Conservation (phyloP, 2,329 filamentous ascomycete genomes). For the Claviceps paspali region DNA sequence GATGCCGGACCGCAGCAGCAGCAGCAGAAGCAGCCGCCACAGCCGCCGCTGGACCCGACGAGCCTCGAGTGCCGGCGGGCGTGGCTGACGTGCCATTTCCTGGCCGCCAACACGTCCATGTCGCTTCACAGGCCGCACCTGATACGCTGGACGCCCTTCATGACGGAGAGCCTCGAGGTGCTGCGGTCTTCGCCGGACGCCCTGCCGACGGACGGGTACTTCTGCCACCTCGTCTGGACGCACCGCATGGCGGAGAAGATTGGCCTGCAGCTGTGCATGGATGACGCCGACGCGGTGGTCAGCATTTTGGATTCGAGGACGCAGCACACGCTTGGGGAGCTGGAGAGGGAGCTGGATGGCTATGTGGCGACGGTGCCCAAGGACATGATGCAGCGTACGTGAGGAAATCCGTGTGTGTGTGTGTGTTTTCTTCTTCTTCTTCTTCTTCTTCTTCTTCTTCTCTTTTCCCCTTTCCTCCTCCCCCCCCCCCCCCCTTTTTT, state of each 20-base stretch:
- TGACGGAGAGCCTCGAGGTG: conserved; percentile 42
- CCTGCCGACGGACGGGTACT: conserved; percentile 37
- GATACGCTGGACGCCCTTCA: conserved; percentile 44
- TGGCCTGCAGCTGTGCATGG: conserved; percentile 48
- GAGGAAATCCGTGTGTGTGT: neutral
- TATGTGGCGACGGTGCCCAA: conserved; percentile 39
- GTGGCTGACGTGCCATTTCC: conserved; percentile 44
- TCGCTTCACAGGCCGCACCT: conserved; percentile 45
- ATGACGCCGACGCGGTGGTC: conserved; percentile 40
- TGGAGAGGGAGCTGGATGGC: conserved; percentile 48
- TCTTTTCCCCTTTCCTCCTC: neutral
- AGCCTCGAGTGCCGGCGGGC: conserved; percentile 39
- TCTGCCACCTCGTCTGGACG: conserved; percentile 44
- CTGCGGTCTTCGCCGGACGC: conserved; percentile 39
- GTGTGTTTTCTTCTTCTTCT: neutral
- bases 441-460: too few species aligned
- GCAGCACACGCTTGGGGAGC: conserved; percentile 47
- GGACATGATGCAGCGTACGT: conserved; percentile 40
- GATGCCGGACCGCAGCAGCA: too few species aligned
- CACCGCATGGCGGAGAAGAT: conserved; percentile 54
- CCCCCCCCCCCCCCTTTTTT: too few species aligned
- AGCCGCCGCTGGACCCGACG: conserved; percentile 32
- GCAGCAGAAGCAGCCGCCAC: too few species aligned
- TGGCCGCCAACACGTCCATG: conserved; percentile 45
- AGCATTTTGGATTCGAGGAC: conserved; percentile 47